phyloP scores from a whole-genome alignment of 352 stramenopile species.

The Pythium diclinum region DNA sequence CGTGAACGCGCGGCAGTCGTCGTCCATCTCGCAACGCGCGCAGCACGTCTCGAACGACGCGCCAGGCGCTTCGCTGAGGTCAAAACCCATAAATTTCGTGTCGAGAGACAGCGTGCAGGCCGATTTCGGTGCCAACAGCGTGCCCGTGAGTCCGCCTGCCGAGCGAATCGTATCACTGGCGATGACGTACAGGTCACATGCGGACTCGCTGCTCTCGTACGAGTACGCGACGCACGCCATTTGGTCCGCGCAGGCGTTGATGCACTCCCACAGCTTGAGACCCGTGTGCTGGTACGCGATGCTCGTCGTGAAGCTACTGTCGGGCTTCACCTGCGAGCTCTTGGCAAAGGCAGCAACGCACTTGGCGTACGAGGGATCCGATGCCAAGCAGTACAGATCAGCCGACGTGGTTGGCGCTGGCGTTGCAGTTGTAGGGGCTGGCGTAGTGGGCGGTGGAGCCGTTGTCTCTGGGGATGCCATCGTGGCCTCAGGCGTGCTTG shows the following conservation, averaged over 20 bases:
- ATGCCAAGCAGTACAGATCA: background rate
- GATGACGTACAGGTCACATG: background rate
- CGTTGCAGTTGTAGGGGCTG: background rate
- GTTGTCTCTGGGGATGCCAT: background rate
- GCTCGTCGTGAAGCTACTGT: background rate
- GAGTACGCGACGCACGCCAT: background rate
- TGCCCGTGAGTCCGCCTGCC: background rate
- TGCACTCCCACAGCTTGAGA: background rate
- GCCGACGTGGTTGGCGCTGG: background rate
- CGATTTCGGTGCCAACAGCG: background rate
- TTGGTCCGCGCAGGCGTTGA: background rate
- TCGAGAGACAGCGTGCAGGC: background rate
- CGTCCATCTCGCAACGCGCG: background rate
- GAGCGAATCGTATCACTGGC: background rate
- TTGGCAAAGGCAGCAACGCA: background rate
- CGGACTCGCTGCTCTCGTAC: background rate
- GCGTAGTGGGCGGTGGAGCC: background rate
- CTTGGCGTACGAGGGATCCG: background rate
- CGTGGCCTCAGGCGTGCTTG: no score
- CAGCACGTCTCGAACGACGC: background rate
- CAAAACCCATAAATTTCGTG: background rate
- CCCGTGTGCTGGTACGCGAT: background rate
- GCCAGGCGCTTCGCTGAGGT: background rate
- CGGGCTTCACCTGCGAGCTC: background rate
- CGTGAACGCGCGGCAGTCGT: background rate